These are phyloP conservation scores for Tetratostichococcus sp. DNA, from an alignment of 139 green algal genomes.

Conservation along the genomic window DNA sequence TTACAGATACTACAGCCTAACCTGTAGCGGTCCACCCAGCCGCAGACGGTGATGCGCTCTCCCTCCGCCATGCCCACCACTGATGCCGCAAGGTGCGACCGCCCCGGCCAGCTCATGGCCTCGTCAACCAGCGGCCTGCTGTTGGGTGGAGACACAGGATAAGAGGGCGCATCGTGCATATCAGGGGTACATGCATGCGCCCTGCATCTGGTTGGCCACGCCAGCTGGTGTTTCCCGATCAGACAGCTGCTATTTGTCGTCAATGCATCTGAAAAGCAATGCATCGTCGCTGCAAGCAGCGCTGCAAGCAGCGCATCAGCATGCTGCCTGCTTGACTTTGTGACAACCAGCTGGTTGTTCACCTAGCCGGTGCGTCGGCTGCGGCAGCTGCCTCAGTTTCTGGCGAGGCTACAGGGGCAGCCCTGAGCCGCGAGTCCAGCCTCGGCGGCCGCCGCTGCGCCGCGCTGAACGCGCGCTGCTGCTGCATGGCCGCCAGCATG, in stretches of 20 bases:
- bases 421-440: background rate
- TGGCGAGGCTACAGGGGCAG: background rate
- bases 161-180: too few species aligned
- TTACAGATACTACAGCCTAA: too few species aligned
- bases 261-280: too few species aligned
- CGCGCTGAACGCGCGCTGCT: background rate
- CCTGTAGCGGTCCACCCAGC: slow-evolving; percentile 83
- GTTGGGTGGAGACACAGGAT: too few species aligned
- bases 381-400: background rate
- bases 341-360: too few species aligned
- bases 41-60: slow-evolving; percentile 73
- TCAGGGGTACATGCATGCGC: too few species aligned
- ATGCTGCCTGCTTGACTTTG: too few species aligned
- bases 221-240: too few species aligned
- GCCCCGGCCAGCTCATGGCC: slow-evolving; percentile 41
- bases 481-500: background rate
- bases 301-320: too few species aligned
- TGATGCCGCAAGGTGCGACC: slow-evolving; percentile 48
- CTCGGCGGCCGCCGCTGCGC: background rate
- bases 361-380: background rate
- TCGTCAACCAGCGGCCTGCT: background rate
- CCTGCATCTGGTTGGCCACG: too few species aligned
- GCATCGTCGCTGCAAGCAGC: too few species aligned
- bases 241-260: too few species aligned
- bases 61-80: slow-evolving; percentile 48